Evolutionary conservation across 1,284 basidiomycete genomes (phyloP), one percentile per base, ranked within the genome.

Genomic region (Chalciporus sp.): DNA sequence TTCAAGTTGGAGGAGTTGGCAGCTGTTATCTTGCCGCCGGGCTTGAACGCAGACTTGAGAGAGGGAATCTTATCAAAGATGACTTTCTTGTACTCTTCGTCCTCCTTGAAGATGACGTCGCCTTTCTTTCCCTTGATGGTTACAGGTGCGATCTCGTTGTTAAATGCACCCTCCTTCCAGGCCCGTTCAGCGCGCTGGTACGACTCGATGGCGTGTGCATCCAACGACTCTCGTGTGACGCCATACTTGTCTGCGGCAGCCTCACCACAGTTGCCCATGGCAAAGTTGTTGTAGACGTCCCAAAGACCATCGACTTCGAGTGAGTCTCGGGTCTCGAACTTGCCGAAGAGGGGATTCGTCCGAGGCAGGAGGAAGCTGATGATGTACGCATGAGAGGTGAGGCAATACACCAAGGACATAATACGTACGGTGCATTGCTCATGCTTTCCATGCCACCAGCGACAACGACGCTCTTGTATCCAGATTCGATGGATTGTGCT

Each of bases 391-490:
- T 53, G 29, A 65, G 51, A 16, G 9, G 45, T 39, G 47, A 56
- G 41, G 47, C 27, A 35, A n/a, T 52, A 17, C 4, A 45, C 48
- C 26, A 28, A 31, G 42, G 26, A 44, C 35, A 45, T 37, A 52
- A 52, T 27, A 82, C 87, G 69, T 72, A 94, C 93, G 86, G 95
- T 63, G 95, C 92, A 63, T 96, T 90, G 67, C 92, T 95, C 96
- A 99, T 99, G 75, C 88, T 94, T 79, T 99, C 96, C 85, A 95
- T 95, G 56, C 96, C 96, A 64, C 96, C 97, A 48, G 95, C 95
- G 40, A 89, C 90, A 58, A 98, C 90, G 48, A 98, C 85, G 54
- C 81, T 84, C 64, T 88, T 86, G 69, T 96, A 89, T 51, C 96
- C 97, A 33, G 88, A 80, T 68, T 87, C 82, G 71, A 99, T 95